A percentile compares a stretch with the other conserved stretches of the same genome.
phyloP scores from a whole-genome alignment of 176 grass and related monocot genomes.

The Luzula sylvatica region DNA sequence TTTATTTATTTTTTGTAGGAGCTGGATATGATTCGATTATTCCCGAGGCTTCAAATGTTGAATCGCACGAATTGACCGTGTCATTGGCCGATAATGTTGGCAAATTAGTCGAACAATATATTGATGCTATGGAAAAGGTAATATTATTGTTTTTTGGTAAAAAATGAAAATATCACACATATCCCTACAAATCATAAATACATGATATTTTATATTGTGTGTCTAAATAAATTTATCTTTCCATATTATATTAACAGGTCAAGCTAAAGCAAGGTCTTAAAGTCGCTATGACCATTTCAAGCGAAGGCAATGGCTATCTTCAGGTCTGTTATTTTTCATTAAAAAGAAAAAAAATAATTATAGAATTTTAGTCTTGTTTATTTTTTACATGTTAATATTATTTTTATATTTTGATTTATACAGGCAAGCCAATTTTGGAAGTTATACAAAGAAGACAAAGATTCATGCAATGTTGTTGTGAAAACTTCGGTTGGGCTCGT shows the following conservation, averaged over 20 bases:
- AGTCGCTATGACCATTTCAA: slow-evolving; percentile 74
- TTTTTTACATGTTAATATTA: no score
- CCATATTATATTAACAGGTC: slow-evolving; percentile 39
- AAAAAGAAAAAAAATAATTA: no score
- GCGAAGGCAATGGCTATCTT: slow-evolving; percentile 82
- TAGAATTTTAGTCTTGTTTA: no score
- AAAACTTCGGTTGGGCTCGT: slow-evolving; percentile 91
- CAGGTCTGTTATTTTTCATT: slow-evolving; percentile 41
- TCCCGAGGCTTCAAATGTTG: slow-evolving; percentile 47
- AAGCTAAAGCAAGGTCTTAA: slow-evolving; percentile 93
- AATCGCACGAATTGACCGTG: slow-evolving; percentile 47
- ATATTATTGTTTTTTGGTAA: slow-evolving; percentile 11
- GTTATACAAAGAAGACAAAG: slow-evolving; percentile 62
- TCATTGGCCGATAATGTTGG: slow-evolving; percentile 48
- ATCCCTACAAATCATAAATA: neutral
- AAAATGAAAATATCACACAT: slow-evolving; percentile 1
- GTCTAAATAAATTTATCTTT: slow-evolving; percentile 7
- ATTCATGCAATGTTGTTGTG: slow-evolving; percentile 67
- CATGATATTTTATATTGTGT: neutral
- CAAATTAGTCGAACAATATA: slow-evolving; percentile 80
- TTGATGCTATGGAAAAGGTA: slow-evolving; percentile 90
- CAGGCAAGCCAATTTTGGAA: slow-evolving; percentile 69
- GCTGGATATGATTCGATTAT: slow-evolving; percentile 60
- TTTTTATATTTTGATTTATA: no score
- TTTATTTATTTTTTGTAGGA: slow-evolving; percentile 32